Conservation (phyloP, 2,329 filamentous ascomycete species). For the Alternaria ethzedia region DNA sequence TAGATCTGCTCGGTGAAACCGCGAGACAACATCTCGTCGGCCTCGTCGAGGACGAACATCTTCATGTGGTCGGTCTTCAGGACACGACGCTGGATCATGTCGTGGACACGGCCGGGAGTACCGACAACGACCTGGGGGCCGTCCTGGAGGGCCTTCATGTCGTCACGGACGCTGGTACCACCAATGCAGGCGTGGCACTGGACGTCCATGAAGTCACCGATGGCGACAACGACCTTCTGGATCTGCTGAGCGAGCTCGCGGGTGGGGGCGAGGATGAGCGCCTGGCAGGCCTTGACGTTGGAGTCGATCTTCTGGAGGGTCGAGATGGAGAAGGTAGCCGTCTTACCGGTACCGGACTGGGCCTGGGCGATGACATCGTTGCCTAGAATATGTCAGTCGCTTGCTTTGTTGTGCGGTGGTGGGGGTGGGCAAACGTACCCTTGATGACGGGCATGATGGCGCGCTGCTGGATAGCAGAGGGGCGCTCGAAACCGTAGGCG, state of each 20-base stretch:
- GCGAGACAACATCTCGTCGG: slow-evolving; percentile 98
- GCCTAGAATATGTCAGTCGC: slow-evolving; percentile 55
- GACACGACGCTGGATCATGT: slow-evolving; percentile 99
- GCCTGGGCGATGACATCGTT: slow-evolving; percentile 99
- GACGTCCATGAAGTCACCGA: slow-evolving; percentile 99
- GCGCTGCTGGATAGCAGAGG: slow-evolving; percentile 99
- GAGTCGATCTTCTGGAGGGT: slow-evolving; percentile 98
- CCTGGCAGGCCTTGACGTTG: slow-evolving; percentile 95
- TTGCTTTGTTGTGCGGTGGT: slow-evolving; percentile 1
- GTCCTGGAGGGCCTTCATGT: slow-evolving; percentile 97
- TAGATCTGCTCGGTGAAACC: slow-evolving; percentile 99
- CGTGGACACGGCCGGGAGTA: slow-evolving; percentile 96
- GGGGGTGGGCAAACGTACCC: slow-evolving; percentile 64
- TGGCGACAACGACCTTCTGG: slow-evolving; percentile 98
- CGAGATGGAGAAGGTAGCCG: slow-evolving; percentile 98
- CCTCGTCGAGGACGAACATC: slow-evolving; percentile 99
- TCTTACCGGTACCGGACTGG: slow-evolving; percentile 99
- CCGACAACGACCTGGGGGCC: slow-evolving; percentile 97
- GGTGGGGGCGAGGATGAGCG: slow-evolving; percentile 95
- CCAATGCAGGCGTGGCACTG: slow-evolving; percentile 99
- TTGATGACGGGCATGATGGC: slow-evolving; percentile 99
- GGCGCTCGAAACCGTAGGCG: slow-evolving; percentile 99
- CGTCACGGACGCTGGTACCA: slow-evolving; percentile 95
- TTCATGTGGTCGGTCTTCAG: slow-evolving; percentile 98
- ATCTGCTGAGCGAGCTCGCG: slow-evolving; percentile 99